Base-by-base conservation (phyloP, 306 rosid genomes). In the Medicago lupulina region DNA sequence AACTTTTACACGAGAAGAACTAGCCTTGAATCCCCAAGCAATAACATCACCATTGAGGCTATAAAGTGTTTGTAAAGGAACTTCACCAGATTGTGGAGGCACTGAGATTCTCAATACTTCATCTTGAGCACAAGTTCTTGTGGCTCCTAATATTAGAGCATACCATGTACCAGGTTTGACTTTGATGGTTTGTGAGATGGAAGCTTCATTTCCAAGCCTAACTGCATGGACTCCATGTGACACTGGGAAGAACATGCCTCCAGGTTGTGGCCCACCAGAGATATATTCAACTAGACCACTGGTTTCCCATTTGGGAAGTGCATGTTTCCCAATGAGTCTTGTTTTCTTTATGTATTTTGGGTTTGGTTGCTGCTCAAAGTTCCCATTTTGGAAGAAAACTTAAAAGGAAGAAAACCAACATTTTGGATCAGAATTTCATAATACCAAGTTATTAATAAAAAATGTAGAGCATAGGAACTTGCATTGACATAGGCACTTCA, bases 121-220 rank as follows among this genome's bases (percentile, higher is more conserved):
- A 39, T 92, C 97, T 82, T 92, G 98, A 21, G 98, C 93, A 82
- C 97, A 95, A 36, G 97, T 95, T 61, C 97, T 95, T 34, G 98
- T 86, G 47, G 98, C 97, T 47, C 91, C 93, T 43, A 95, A 82
- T 25, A 93, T 95, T 1, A 95, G 84, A 46, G 97, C 96, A 79
- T 92, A 92, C 8, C 78, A 67, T 16, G 83, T 73, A 28, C 96
- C 95, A 13, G 81, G 80, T 47, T 87, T 86, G 53, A 95, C 87
- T 67, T 80, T 89, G 11, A 92, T 54, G 70, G 67, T 84, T 86
- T 94, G 97, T 23, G 97, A 94, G 70, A 94, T 81, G 2, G 96
- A 87, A 34, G 98, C 98, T 21, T 91, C 96, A 46, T 94, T 94
- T 38, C 98, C 98, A 23, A 94, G 96, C 86, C 98, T 94, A 65